Evolutionary conservation across 139 green algal genomes (phyloP).

Genomic region (Ulvella scutata): DNA sequence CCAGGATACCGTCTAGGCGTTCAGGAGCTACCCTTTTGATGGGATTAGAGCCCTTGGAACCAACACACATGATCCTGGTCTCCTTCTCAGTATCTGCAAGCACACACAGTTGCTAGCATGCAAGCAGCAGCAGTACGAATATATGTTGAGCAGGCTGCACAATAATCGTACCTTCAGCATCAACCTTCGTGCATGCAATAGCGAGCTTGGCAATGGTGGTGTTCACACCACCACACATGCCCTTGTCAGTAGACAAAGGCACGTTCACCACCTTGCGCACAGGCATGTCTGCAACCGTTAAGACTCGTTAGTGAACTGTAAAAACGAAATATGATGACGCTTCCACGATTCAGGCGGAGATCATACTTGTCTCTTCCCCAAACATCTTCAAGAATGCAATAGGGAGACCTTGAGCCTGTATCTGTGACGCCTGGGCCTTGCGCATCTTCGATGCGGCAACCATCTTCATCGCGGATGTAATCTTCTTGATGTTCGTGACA

Average conservation of each 20-base stretch:
- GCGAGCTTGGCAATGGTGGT: slow-evolving; percentile 83
- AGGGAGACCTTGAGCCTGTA: slow-evolving; percentile 67
- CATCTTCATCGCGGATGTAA: slow-evolving; percentile 99
- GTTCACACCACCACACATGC: slow-evolving; percentile 97
- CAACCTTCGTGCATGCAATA: slow-evolving; percentile 6
- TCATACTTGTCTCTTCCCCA: slow-evolving; percentile 72
- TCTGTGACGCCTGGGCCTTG: slow-evolving; percentile 55
- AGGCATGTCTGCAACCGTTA: neutral
- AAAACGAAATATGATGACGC: neutral
- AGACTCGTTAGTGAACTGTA: neutral
- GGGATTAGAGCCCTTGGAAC: slow-evolving; percentile 6
- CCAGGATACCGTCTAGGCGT: slow-evolving; percentile 26
- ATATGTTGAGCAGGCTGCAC: neutral
- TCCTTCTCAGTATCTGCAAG: slow-evolving; percentile 12
- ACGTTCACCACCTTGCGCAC: slow-evolving; percentile 60
- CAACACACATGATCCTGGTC: slow-evolving; percentile 3
- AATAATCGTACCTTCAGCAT: neutral
- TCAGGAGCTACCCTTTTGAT: neutral
- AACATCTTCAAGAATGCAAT: slow-evolving; percentile 73
- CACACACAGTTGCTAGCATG: neutral
- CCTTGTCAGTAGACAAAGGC: slow-evolving; percentile 80
- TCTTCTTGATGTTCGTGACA: slow-evolving; percentile 97
- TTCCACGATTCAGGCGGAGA: neutral
- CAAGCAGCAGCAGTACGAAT: neutral
- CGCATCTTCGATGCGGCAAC: slow-evolving; percentile 97